phyloP scores from a whole-genome alignment of 2,329 filamentous ascomycete species.

The Drechslerella dactyloides region DNA sequence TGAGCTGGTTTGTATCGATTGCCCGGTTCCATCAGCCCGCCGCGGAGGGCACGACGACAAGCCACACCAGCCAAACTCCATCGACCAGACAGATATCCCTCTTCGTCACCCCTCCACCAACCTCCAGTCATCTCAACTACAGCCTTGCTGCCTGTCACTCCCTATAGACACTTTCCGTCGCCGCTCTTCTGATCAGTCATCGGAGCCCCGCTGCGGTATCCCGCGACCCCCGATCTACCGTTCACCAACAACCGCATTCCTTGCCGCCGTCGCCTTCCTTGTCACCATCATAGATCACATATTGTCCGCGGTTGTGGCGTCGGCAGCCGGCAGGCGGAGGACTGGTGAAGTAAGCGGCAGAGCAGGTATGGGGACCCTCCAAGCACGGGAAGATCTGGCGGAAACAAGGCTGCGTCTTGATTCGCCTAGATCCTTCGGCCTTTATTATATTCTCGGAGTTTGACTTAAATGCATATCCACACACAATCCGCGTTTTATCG shows the following conservation, averaged over 20 bases:
- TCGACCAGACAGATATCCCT: background rate
- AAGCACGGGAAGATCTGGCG: background rate
- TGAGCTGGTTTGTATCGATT: background rate
- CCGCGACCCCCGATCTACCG: background rate
- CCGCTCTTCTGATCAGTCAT: background rate
- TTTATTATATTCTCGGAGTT: no score
- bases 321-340: slow-evolving; percentile 47
- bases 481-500: background rate
- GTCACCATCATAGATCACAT: slow-evolving; percentile 51
- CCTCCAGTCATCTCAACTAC: background rate
- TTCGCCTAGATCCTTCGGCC: slow-evolving; percentile 5
- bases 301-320: slow-evolving; percentile 49
- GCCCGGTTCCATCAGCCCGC: background rate
- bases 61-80: background rate
- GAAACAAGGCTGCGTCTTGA: background rate
- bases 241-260: background rate
- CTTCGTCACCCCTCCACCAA: background rate
- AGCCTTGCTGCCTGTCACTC: background rate
- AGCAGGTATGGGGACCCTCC: slow-evolving; percentile 26
- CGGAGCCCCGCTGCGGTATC: background rate
- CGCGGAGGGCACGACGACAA: slow-evolving; percentile 4
- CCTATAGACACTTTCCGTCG: background rate
- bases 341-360: slow-evolving; percentile 34
- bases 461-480: background rate
- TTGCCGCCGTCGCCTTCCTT: background rate